Evolutionary conservation across 495 filamentous ascomycete species (phyloP), one percentile per base, ranked within the genome.

Genomic region (Chaetomium fimeti): DNA sequence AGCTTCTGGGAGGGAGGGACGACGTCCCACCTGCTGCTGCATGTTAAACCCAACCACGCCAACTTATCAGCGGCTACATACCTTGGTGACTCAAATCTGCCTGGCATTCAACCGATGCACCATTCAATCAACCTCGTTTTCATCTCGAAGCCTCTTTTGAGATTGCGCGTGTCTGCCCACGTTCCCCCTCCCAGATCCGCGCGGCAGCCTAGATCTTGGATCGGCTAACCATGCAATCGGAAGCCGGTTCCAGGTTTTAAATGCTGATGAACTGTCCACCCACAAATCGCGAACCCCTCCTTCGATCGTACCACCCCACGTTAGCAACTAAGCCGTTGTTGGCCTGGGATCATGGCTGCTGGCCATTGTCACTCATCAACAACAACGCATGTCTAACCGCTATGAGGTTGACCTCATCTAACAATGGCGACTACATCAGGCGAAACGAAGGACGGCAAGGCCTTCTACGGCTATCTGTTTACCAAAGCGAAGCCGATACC

Each of bases 391-490:
- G 11, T 22, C 28, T 27, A 25, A 57, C 53, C n/a, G 63, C 25
- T 38, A 61, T 64, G 65, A 64, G 32, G 20, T 3, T 9, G 20
- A 24, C 45, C 29, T 24, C 7, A 22, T 47, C 29, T 24, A 27
- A 61, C 63, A 52, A 74, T 74, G 71, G 66, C 68, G 55, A 63
- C 61, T 58, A 8, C 68, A 64, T 47, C 62, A 48, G 32, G 53
- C 63, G 65, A 70, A 9, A 36, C 61, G 3, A 63, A 66, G 24
- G 71, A 71, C 61, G 72, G 64, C 42, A 75, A 75, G 52, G 68
- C 75, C 40, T 91, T 86, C 72, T 98, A 93, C 84, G 92, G 91
- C 18, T 91, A 91, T 66, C 77, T 98, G 66, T 92, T 96, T 77
- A 87, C 91, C 68, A 73, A 82, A 27, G 58, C 69, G 42, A 72